Evolutionary conservation across 169 alveolate species (phyloP).

Genomic region (Theileria parva): DNA sequence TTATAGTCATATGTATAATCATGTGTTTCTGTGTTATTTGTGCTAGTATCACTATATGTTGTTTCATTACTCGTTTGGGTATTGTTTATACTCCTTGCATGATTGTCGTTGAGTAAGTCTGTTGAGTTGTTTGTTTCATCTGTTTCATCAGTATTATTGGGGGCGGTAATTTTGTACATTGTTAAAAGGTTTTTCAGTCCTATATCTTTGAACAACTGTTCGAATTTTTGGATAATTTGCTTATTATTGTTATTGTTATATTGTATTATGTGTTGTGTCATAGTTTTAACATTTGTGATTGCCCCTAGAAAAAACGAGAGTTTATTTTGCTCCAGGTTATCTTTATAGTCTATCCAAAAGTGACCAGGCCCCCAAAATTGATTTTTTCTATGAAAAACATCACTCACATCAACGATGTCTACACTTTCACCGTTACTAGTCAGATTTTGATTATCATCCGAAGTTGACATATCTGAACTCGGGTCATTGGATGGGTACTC

Average conservation of each 20-base stretch:
- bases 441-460: conserved; percentile 1
- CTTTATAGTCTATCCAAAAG: conserved; percentile 52
- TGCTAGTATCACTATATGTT: neutral
- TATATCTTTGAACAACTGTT: conserved; percentile 2
- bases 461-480: neutral
- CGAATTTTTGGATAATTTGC: conserved; percentile 2
- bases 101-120: neutral
- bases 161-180: neutral
- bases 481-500: neutral
- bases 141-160: neutral
- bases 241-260: neutral
- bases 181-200: conserved; percentile 14
- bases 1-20: neutral
- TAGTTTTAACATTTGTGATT: conserved; percentile 14
- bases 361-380: conserved; percentile 34
- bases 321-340: conserved; percentile 10
- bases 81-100: neutral
- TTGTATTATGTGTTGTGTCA: conserved; percentile 24
- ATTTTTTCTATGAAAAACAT: conserved; percentile 25
- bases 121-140: neutral
- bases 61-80: neutral
- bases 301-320: conserved; percentile 23
- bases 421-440: neutral
- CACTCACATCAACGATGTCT: conserved; percentile 5
- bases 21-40: neutral